Evolutionary conservation across 2,329 filamentous ascomycete species (phyloP).

Genomic region (Metarhizium brunneum): DNA sequence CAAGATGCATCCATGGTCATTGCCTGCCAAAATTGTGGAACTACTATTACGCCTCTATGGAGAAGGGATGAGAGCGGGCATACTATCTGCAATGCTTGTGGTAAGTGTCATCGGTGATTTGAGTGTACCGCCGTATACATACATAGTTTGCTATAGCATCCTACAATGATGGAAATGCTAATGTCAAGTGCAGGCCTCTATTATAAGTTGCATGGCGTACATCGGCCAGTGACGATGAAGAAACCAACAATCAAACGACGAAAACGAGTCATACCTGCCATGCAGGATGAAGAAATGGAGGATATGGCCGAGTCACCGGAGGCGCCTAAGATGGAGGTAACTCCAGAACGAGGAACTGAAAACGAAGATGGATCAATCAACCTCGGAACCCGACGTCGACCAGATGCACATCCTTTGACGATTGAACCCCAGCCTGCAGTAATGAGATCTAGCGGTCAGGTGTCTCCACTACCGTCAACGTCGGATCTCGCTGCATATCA

Average conservation of each 20-base stretch:
- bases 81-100: conserved; percentile 97
- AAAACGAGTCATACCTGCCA: conserved; percentile 84
- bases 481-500: conserved; percentile 44
- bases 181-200: conserved; percentile 63
- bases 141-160: not conserved
- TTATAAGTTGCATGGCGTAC: conserved; percentile 89
- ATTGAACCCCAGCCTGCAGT: conserved; percentile 35
- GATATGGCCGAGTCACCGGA: conserved; percentile 38
- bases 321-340: conserved; percentile 26
- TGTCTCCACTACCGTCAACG: conserved; percentile 32
- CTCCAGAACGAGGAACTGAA: conserved; percentile 42
- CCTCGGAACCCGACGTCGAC: conserved; percentile 44
- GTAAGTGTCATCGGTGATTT: conserved; percentile 41
- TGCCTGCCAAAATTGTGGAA: conserved; percentile 93
- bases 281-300: conserved; percentile 40
- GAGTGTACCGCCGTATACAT: not conserved
- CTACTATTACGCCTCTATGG: conserved; percentile 94
- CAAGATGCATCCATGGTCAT: conserved; percentile 47
- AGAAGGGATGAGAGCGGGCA: conserved; percentile 87
- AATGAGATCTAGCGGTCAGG: conserved; percentile 31
- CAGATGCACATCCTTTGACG: conserved; percentile 31
- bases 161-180: not conserved
- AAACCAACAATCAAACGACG: conserved; percentile 93
- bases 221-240: conserved; percentile 96
- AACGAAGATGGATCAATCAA: conserved; percentile 59